Conservation (phyloP, 2,329 filamentous ascomycete species). For the Trichoderma aggressivum region DNA sequence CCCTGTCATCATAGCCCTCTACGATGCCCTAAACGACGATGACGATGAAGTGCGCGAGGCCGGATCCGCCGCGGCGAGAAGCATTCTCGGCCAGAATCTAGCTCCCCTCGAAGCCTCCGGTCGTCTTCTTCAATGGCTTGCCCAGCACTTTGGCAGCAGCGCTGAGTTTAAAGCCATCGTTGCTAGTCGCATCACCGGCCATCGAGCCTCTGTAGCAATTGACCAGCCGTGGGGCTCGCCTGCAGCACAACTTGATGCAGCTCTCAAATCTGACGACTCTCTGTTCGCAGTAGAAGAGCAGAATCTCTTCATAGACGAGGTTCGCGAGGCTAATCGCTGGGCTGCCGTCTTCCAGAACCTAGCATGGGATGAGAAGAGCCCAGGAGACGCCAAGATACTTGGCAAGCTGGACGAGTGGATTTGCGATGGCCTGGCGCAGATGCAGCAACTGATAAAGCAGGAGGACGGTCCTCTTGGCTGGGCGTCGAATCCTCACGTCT, state of each 20-base stretch:
- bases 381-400: constrained; percentile 23
- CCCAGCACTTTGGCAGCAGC: constrained; percentile 32
- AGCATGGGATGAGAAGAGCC: constrained; percentile 20
- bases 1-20: constrained; percentile 61
- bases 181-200: constrained; percentile 40
- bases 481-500: constrained; percentile 65
- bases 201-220: not conserved
- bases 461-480: constrained; percentile 69
- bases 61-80: constrained; percentile 50
- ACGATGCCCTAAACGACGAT: constrained; percentile 80
- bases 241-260: constrained; percentile 39
- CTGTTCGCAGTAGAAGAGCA: constrained; percentile 89
- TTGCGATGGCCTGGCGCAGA: constrained; percentile 34
- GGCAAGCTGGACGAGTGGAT: constrained; percentile 46
- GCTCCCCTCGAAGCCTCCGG: constrained; percentile 47
- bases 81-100: constrained; percentile 44
- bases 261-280: constrained; percentile 56
- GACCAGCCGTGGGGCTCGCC: constrained; percentile 29
- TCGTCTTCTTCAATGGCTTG: constrained; percentile 44
- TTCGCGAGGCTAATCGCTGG: constrained; percentile 72
- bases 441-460: constrained; percentile 43
- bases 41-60: constrained; percentile 80
- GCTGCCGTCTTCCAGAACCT: constrained; percentile 43
- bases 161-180: constrained; percentile 40
- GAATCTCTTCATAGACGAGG: constrained; percentile 87